phyloP scores from a whole-genome alignment of 345 rosid genomes.

The Corymbia maculata region DNA sequence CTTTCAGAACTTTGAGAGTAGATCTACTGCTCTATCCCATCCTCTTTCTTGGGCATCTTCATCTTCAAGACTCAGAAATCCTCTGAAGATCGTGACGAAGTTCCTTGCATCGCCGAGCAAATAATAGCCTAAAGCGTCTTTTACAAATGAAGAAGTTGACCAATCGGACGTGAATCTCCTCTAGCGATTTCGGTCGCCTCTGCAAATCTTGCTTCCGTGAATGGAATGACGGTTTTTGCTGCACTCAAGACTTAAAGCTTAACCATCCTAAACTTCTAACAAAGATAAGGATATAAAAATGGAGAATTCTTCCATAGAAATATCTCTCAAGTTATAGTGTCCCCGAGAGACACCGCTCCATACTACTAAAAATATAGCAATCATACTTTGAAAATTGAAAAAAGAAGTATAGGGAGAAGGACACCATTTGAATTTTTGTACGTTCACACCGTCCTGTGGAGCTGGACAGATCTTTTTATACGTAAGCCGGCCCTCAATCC shows the following conservation, averaged over 20 bases:
- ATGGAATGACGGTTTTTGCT: neutral
- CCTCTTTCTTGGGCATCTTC: neutral
- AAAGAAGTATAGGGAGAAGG: neutral
- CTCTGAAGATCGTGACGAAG: neutral
- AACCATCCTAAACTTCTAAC: neutral
- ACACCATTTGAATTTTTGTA: neutral
- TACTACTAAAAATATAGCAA: neutral
- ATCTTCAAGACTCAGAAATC: neutral
- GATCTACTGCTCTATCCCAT: neutral
- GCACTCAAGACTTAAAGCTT: neutral
- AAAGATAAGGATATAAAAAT: neutral
- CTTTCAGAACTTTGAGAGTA: neutral
- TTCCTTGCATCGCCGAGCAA: neutral
- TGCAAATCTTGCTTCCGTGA: neutral
- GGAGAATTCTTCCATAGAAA: neutral
- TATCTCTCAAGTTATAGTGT: neutral
- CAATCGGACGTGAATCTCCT: neutral
- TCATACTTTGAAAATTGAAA: neutral
- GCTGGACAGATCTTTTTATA: neutral
- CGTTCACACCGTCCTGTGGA: neutral
- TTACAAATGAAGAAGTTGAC: neutral
- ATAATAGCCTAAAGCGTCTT: neutral
- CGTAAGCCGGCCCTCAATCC: neutral
- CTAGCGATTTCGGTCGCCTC: neutral
- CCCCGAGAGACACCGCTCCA: neutral